Conservation (phyloP, 441 rosid species). For the Theobroma grandiflorum region DNA sequence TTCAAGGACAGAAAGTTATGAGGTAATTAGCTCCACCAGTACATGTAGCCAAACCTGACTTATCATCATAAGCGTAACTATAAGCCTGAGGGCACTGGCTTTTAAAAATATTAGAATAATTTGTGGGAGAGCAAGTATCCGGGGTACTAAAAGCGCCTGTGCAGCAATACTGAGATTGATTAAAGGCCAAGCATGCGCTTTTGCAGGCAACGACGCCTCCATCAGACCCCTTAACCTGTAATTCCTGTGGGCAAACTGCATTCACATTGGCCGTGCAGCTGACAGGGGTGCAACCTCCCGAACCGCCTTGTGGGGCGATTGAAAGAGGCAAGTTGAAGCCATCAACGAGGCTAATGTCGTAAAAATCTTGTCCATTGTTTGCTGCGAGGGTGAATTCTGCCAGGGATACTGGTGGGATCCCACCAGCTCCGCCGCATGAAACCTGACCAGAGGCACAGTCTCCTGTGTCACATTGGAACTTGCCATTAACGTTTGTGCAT, state of each 20-base stretch:
- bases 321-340: constrained; percentile 55
- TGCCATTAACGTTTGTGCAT: constrained; percentile 38
- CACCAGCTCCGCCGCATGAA: constrained; percentile 38
- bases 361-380: constrained; percentile 33
- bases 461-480: constrained; percentile 32
- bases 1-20: constrained; percentile 53
- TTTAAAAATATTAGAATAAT: constrained; percentile 38
- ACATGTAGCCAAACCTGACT: constrained; percentile 35
- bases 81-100: constrained; percentile 44
- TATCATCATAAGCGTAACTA: constrained; percentile 40
- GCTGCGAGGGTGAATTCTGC: constrained; percentile 36
- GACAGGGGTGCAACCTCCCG: constrained; percentile 23
- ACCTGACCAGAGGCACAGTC: constrained; percentile 46
- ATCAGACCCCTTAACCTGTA: constrained; percentile 25
- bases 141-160: constrained; percentile 31
- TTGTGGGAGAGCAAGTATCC: constrained; percentile 33
- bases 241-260: constrained; percentile 46
- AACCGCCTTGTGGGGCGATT: constrained; percentile 27
- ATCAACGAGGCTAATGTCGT: constrained; percentile 48
- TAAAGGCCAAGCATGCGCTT: constrained; percentile 41
- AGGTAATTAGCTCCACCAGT: constrained; percentile 38
- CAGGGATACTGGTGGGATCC: constrained; percentile 36
- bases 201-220: constrained; percentile 42
- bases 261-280: constrained; percentile 46
- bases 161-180: constrained; percentile 38